phyloP scores from a whole-genome alignment of 164 flowering plant species.

The Taxillus chinensis region DNA sequence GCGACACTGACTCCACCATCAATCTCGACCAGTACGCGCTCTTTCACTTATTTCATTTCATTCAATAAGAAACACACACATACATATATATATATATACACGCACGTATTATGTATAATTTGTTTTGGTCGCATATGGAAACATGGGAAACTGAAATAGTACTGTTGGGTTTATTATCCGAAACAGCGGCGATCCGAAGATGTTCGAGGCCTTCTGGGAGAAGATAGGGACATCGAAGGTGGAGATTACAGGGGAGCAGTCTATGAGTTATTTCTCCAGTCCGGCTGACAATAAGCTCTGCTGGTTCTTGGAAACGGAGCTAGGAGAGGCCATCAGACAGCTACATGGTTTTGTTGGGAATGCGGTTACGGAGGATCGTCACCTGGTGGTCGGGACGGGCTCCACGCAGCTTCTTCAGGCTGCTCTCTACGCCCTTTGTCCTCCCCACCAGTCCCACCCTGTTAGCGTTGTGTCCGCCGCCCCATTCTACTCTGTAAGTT shows the following conservation, averaged over 20 bases:
- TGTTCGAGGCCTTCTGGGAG: slow-evolving; percentile 18
- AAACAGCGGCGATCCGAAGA: slow-evolving; percentile 2
- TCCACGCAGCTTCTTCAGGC: slow-evolving; percentile 40
- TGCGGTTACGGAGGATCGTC: slow-evolving; percentile 24
- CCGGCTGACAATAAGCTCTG: slow-evolving; percentile 13
- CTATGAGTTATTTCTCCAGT: slow-evolving; percentile 32
- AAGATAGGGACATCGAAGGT: slow-evolving; percentile 23
- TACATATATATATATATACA: too few species aligned
- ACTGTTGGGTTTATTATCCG: background rate
- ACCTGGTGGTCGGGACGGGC: slow-evolving; percentile 39
- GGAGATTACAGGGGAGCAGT: slow-evolving; percentile 20
- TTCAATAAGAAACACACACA: too few species aligned
- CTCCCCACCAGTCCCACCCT: slow-evolving; percentile 19
- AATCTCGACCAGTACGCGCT: background rate
- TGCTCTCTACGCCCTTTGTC: slow-evolving; percentile 27
- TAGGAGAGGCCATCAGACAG: slow-evolving; percentile 22
- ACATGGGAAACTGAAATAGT: too few species aligned
- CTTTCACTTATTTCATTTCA: background rate
- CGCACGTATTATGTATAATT: background rate
- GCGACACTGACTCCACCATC: background rate
- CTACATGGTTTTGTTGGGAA: slow-evolving; percentile 37
- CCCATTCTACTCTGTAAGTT: slow-evolving; percentile 45
- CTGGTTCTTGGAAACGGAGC: slow-evolving; percentile 33
- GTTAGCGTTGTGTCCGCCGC: slow-evolving; percentile 29
- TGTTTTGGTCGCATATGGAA: background rate